A percentile compares a stretch with the other conserved stretches of the same genome.
Conservation (phyloP, 2,329 filamentous ascomycete species). For the Stagonosporopsis rhizophila region DNA sequence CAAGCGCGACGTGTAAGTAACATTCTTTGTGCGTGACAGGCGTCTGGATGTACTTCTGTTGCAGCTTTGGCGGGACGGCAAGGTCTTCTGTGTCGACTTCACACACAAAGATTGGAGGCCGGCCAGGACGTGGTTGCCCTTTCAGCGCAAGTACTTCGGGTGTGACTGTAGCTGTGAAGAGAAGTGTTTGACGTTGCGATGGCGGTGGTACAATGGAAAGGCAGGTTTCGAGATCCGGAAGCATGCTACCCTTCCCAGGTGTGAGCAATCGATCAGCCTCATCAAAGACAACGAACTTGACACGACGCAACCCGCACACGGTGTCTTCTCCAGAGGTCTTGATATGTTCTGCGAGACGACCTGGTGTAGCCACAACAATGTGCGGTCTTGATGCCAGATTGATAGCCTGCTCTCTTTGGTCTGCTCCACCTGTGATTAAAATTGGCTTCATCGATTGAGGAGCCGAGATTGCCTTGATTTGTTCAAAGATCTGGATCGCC, state of each 20-base stretch:
- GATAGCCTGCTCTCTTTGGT: slow-evolving; percentile 91
- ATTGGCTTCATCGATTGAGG: slow-evolving; percentile 86
- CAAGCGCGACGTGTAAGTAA: slow-evolving; percentile 88
- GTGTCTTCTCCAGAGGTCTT: slow-evolving; percentile 91
- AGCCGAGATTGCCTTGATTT: slow-evolving; percentile 90
- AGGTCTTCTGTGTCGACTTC: slow-evolving; percentile 78
- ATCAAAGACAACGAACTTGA: slow-evolving; percentile 88
- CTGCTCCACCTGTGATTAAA: slow-evolving; percentile 89
- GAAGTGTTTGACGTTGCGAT: slow-evolving; percentile 82
- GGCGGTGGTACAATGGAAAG: slow-evolving; percentile 81
- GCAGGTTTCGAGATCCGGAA: slow-evolving; percentile 92
- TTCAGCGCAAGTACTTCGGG: slow-evolving; percentile 89
- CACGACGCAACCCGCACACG: slow-evolving; percentile 77
- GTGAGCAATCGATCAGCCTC: slow-evolving; percentile 91
- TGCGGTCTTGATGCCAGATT: slow-evolving; percentile 83
- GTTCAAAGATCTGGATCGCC: slow-evolving; percentile 94
- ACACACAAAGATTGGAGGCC: slow-evolving; percentile 83
- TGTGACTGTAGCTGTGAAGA: slow-evolving; percentile 96
- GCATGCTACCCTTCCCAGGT: slow-evolving; percentile 80
- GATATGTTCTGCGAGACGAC: slow-evolving; percentile 92
- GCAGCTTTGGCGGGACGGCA: slow-evolving; percentile 80
- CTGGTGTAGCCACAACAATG: slow-evolving; percentile 89
- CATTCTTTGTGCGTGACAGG: slow-evolving; percentile 93
- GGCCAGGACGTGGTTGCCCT: slow-evolving; percentile 74
- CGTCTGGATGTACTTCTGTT: slow-evolving; percentile 85